A percentile compares a stretch with the other conserved stretches of the same genome.
phyloP scores from a whole-genome alignment of 768 basidiomycete genomes.

The Fistulinella prunicolor region DNA sequence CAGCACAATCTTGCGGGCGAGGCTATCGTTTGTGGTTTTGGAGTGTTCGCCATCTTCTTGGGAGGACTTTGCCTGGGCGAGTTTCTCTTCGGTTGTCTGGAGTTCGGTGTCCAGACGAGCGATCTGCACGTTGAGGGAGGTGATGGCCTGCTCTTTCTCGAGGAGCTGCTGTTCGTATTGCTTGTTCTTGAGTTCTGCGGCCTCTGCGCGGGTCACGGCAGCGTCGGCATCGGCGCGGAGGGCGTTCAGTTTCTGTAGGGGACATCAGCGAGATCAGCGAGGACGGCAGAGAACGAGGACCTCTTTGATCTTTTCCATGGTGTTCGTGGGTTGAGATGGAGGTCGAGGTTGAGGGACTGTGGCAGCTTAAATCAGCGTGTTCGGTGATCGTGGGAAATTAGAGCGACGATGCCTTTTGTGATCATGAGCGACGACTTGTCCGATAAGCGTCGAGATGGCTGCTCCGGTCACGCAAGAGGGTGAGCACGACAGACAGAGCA shows the following conservation, averaged over 20 bases:
- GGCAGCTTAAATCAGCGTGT: background rate
- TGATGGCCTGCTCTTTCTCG: conserved; percentile 81
- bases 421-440: conserved; percentile 24
- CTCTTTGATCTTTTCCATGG: conserved; percentile 51
- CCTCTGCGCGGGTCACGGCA: conserved; percentile 80
- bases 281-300: background rate
- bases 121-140: conserved; percentile 73
- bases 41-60: conserved; percentile 67
- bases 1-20: conserved; percentile 81
- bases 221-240: conserved; percentile 85
- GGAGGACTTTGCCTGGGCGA: conserved; percentile 61
- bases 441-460: conserved; percentile 44
- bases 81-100: conserved; percentile 65
- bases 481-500: conserved; percentile 32
- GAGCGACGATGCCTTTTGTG: conserved; percentile 29
- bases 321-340: conserved; percentile 13
- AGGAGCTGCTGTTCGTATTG: conserved; percentile 67
- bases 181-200: conserved; percentile 83
- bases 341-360: too few species aligned
- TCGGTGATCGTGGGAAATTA: conserved; percentile 35
- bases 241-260: conserved; percentile 61
- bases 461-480: conserved; percentile 80
- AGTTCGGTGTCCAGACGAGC: conserved; percentile 61
- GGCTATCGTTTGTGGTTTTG: conserved; percentile 68
- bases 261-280: background rate